Evolutionary conservation across 768 basidiomycete genomes (phyloP), one percentile per base, ranked within the genome.

Genomic region (Tricholoma terreum): DNA sequence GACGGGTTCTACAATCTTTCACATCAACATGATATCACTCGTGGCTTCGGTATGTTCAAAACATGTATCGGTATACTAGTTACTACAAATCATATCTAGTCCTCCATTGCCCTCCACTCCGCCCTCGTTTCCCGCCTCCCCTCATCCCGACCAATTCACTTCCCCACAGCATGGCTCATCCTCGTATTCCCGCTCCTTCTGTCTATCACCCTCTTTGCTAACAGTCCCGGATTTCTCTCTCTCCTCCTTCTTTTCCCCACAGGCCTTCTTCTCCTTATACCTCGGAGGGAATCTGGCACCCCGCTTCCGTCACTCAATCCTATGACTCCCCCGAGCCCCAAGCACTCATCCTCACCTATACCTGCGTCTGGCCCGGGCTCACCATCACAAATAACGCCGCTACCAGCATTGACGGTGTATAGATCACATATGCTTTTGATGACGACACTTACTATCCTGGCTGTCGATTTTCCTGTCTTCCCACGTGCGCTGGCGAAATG

Each of bases 341-440:
- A n/a, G n/a, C n/a, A n/a, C n/a, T n/a, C 52, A 62, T 56, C 60
- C 58, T 40, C n/a, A 51, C 56, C 31, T 12, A 49, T 52, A 19
- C 56, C 58, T 17, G 6, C 55, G 2, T 56, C 63, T 12, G 48
- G 62, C 10, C 56, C 56, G 8, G 40, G 57, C 11, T 24, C 36
- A 2, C 52, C 51, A 50, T 55, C 62, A 43, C 60, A 58, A 22
- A 66, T 80, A n/a, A 59, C 75, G n/a, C 80, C 79, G 1, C 72
- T 93, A 46, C 84, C 92, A 0, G 87, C 92, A 38, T 69, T 99
- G 55, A 92, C 93, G 10, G 83, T 87, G 0, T 98, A 96, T 68
- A 79, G 97, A 45, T 86, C 94, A 2, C 91, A 97, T 67, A 95
- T 98, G 94, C 88, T 98, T 81, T 75, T 97, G 17, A 84, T 98